Conservation (phyloP, 768 basidiomycete genomes). For the Pleurotus sapidus region DNA sequence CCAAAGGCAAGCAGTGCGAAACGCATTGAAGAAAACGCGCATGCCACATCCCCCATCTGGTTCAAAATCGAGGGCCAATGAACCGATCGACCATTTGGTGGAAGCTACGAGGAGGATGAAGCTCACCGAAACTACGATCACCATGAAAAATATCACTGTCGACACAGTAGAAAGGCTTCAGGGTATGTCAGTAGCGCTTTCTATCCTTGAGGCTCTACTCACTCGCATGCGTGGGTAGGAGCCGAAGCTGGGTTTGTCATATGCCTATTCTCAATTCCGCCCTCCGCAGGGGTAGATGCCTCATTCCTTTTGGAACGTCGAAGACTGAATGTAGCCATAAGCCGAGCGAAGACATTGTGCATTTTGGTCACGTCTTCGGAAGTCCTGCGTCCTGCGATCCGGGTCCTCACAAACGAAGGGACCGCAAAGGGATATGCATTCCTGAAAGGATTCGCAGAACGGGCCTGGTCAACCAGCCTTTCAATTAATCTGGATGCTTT, state of each 20-base stretch:
- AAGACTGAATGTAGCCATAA: slow-evolving; percentile 51
- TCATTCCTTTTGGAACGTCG: slow-evolving; percentile 45
- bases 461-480: slow-evolving; percentile 43
- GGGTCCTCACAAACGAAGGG: slow-evolving; percentile 39
- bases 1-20: slow-evolving; percentile 48
- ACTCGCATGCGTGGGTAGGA: slow-evolving; percentile 22
- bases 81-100: slow-evolving; percentile 10
- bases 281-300: slow-evolving; percentile 27
- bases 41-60: background rate
- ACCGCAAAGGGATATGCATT: slow-evolving; percentile 46
- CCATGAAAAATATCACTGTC: slow-evolving; percentile 31
- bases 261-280: slow-evolving; percentile 47
- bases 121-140: slow-evolving; percentile 1
- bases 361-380: slow-evolving; percentile 41
- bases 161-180: slow-evolving; percentile 51
- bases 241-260: slow-evolving; percentile 54
- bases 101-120: slow-evolving; percentile 12
- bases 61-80: background rate
- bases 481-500: slow-evolving; percentile 33
- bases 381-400: slow-evolving; percentile 43
- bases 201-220: background rate
- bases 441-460: slow-evolving; percentile 44
- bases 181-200: slow-evolving; percentile 24
- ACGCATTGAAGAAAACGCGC: slow-evolving; percentile 25
- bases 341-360: slow-evolving; percentile 49